Evolutionary conservation across 179 eudicot genomes (phyloP).

Genomic region (Camellia oleifera): DNA sequence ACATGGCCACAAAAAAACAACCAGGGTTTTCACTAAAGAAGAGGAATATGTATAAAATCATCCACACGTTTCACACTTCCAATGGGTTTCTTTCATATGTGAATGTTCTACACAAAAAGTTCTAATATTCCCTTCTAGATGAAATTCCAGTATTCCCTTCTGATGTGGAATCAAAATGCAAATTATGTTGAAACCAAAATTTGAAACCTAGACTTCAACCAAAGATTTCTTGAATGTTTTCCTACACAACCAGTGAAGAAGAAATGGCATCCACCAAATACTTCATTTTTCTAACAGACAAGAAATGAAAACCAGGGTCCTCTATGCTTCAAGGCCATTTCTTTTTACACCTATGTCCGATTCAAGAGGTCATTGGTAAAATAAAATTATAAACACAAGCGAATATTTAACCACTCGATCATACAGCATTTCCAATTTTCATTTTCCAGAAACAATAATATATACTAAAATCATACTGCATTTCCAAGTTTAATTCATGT

Average conservation of each 20-base stretch:
- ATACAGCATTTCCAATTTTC: neutral
- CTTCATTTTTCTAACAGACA: neutral
- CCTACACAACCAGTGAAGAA: neutral
- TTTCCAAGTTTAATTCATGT: neutral
- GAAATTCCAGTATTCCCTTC: constrained; percentile 3
- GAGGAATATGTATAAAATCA: neutral
- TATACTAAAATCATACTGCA: neutral
- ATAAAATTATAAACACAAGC: neutral
- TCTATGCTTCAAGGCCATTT: constrained; percentile 6
- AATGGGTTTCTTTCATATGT: neutral
- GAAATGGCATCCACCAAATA: neutral
- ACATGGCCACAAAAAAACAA: neutral
- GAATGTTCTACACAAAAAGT: neutral
- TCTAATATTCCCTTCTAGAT: neutral
- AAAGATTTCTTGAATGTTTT: neutral
- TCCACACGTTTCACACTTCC: neutral
- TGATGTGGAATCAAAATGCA: neutral
- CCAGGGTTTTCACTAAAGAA: neutral
- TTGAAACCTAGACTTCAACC: neutral
- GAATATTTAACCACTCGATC: neutral
- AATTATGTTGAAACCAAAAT: neutral
- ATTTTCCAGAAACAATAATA: neutral
- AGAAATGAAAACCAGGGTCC: neutral
- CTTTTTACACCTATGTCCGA: neutral
- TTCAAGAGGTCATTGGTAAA: neutral